These are phyloP conservation scores for Limtongia smithiae DNA, from an alignment of 805 yeast species.

Conservation along the genomic window DNA sequence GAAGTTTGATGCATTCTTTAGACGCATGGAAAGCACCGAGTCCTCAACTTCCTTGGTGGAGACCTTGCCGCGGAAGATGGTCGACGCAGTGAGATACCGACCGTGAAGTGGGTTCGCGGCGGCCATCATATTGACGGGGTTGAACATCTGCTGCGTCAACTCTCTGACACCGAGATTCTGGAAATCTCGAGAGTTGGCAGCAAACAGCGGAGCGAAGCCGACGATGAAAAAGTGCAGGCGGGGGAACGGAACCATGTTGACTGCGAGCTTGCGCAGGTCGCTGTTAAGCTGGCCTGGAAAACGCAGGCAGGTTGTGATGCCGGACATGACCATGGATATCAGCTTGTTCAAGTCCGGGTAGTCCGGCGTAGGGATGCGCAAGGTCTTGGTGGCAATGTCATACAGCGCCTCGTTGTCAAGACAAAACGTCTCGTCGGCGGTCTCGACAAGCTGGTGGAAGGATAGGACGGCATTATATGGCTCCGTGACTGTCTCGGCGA, in stretches of 20 bases:
- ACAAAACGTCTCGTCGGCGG: slow-evolving; percentile 90
- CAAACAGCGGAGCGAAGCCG: slow-evolving; percentile 88
- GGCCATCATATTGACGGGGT: slow-evolving; percentile 92
- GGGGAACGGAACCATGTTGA: slow-evolving; percentile 91
- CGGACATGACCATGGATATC: slow-evolving; percentile 90
- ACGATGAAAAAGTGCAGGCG: slow-evolving; percentile 94
- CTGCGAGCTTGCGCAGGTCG: slow-evolving; percentile 89
- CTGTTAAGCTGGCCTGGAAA: slow-evolving; percentile 94
- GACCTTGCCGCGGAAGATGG: slow-evolving; percentile 90
- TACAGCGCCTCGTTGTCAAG: slow-evolving; percentile 91
- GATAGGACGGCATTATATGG: slow-evolving; percentile 93
- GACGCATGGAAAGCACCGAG: slow-evolving; percentile 81
- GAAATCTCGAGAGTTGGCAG: slow-evolving; percentile 69
- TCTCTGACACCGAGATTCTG: slow-evolving; percentile 84
- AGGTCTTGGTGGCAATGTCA: slow-evolving; percentile 81
- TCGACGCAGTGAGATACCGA: slow-evolving; percentile 86
- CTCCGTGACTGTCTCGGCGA: slow-evolving; percentile 89
- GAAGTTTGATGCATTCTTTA: slow-evolving; percentile 74
- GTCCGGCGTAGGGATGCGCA: slow-evolving; percentile 74
- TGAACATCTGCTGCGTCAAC: slow-evolving; percentile 90
- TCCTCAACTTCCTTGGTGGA: slow-evolving; percentile 93
- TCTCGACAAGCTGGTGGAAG: slow-evolving; percentile 85
- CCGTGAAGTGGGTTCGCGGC: slow-evolving; percentile 90
- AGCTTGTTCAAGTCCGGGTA: slow-evolving; percentile 75
- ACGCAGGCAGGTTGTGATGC: slow-evolving; percentile 89